phyloP scores from a whole-genome alignment of 2,329 filamentous ascomycete species.

The Fusarium ambrosium region DNA sequence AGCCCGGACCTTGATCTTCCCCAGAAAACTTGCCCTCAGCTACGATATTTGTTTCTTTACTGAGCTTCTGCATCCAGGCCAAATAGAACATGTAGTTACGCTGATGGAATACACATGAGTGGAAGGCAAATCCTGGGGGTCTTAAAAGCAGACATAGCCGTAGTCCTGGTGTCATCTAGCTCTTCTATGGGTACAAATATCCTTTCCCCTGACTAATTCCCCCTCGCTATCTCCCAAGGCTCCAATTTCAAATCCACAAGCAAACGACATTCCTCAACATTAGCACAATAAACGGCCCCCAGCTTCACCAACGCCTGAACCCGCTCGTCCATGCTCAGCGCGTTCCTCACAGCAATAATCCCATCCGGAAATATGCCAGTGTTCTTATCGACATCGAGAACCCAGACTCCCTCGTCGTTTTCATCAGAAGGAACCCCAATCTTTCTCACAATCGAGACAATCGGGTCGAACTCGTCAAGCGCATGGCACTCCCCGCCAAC shows the following conservation, averaged over 20 bases:
- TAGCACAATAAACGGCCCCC: neutral
- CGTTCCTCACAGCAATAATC: conserved; percentile 13
- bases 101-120: too few species aligned
- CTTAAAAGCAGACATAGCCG: too few species aligned
- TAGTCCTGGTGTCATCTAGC: too few species aligned
- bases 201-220: neutral
- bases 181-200: neutral
- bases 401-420: conserved; percentile 10
- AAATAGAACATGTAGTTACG: too few species aligned
- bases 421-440: conserved; percentile 14
- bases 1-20: too few species aligned
- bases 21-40: too few species aligned
- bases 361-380: conserved; percentile 14
- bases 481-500: conserved; percentile 11
- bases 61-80: too few species aligned
- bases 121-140: too few species aligned
- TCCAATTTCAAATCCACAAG: neutral
- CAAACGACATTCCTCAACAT: neutral
- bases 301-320: conserved; percentile 16
- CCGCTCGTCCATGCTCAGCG: conserved; percentile 17
- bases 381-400: conserved; percentile 14
- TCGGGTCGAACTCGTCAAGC: conserved; percentile 9
- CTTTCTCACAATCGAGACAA: conserved; percentile 17
- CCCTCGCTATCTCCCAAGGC: neutral
- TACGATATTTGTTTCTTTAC: too few species aligned